phyloP scores from a whole-genome alignment of 768 basidiomycete genomes.

The Phlebiopsis flavidoalba region DNA sequence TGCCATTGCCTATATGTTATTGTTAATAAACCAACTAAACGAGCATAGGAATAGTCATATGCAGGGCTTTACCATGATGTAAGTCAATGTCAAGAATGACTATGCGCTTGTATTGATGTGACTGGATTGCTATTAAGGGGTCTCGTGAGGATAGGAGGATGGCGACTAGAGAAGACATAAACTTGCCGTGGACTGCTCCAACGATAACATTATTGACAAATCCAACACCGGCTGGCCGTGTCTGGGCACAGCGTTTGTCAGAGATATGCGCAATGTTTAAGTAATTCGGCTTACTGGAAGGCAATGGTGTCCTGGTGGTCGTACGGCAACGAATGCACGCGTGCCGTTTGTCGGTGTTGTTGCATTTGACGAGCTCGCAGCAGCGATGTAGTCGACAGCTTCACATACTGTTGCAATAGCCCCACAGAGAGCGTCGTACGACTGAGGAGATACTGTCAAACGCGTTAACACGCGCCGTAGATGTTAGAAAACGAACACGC shows the following conservation, averaged over 20 bases:
- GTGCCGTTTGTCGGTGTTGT: background rate
- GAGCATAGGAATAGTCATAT: too few relatives aligned
- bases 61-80: constrained; percentile 65
- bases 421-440: constrained; percentile 72
- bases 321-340: constrained; percentile 73
- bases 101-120: constrained; percentile 69
- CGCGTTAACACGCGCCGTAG: background rate
- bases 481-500: constrained; percentile 23
- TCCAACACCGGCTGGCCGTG: constrained; percentile 84
- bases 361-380: background rate
- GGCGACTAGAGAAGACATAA: background rate
- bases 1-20: constrained; percentile 70
- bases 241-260: constrained; percentile 29
- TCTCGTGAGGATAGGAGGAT: background rate
- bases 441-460: constrained; percentile 63
- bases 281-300: constrained; percentile 43
- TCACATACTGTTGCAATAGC: constrained; percentile 82
- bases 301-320: constrained; percentile 95
- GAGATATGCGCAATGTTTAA: background rate
- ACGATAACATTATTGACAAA: constrained; percentile 92
- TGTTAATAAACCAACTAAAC: too few relatives aligned
- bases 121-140: constrained; percentile 60
- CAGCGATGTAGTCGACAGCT: constrained; percentile 63
- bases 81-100: constrained; percentile 91
- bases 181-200: constrained; percentile 80